Evolutionary conservation across 257 asterid species (phyloP), one percentile per base, ranked within the genome.

Genomic region (Capsicum rhomboideum): DNA sequence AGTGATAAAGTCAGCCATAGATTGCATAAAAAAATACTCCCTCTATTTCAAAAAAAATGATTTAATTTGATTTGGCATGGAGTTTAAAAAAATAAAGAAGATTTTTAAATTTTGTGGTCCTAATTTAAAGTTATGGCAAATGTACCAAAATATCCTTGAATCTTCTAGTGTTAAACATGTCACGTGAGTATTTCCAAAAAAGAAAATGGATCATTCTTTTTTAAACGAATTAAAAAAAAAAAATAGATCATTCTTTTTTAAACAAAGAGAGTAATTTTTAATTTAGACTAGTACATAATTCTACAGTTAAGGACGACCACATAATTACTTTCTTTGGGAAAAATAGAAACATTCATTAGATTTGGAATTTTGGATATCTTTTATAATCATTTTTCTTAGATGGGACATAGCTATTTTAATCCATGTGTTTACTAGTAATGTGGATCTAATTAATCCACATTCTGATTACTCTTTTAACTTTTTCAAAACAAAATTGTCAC

Each of bases 1-100:
- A 40, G 40, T 21, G 44, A 83, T 1, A 84, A 80, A 84, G 88
- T 69, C 91, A 80, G 75, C 89, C 86, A 10, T 42, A 14, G 79
- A 84, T 67, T 78, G 20, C 61, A 74, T 74, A 42, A 50, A 42
- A 34, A 71, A 83, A 85, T 56, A n/a, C n/a, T n/a, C n/a, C n/a
- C n/a, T n/a, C n/a, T n/a, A n/a, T n/a, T n/a, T n/a, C n/a, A n/a
- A n/a, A n/a, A n/a, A n/a, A n/a, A n/a, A n/a, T n/a, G n/a, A n/a
- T n/a, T n/a, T n/a, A n/a, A n/a, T n/a, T n/a, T n/a, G n/a, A n/a
- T n/a, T n/a, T n/a, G n/a, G n/a, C n/a, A n/a, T n/a, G n/a, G n/a
- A n/a, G n/a, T n/a, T n/a, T n/a, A n/a, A n/a, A n/a, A n/a, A n/a
- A n/a, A n/a, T n/a, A n/a, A n/a, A n/a, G n/a, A n/a, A n/a, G n/a